Base-by-base conservation (phyloP, 495 filamentous ascomycete species). In the Lophium mytilinum region DNA sequence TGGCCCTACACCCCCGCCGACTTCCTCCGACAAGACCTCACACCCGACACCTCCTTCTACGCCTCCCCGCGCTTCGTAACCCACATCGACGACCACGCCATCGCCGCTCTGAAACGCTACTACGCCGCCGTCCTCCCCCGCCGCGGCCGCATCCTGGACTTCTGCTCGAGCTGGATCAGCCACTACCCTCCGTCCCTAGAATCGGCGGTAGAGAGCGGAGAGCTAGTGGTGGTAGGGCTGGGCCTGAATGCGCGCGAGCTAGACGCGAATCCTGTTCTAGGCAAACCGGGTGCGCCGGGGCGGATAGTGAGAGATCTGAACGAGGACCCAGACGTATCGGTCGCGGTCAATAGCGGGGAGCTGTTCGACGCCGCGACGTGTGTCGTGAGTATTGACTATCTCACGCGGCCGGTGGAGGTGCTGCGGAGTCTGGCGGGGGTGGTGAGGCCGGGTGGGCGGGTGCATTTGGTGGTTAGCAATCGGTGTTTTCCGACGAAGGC, bases 221-320 rank as follows among this genome's bases (percentile, higher is more conserved):
- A 77, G 48, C 71, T 84, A 40, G 73, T 80, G 57, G 74, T 76
- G 50, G 71, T 80, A 12, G 71, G 68, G 15, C 69, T 72, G 46
- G 73, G 65, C 1, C 72, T 78, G 69, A 75, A 74, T 41, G 36
- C 47, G n/a, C 21, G 51, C 1, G 75, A 77, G 51, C 55, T 78
- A 9, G 53, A 60, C 15, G 63, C 61, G 12, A 78, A 78, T 51
- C 56, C 67, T 0, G 56, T 74, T 1, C 50, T 78, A 4, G 60
- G 37, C 37, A 60, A 55, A 2, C 2, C 2, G 3, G 24, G 24
- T 30, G 24, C 3, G 24, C 24, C 24, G 24, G 21, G 36, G 4
- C 52, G 59, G 7, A 34, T 68, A 10, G 37, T 75, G 12, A 58
- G 64, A 48, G 71, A 78, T 50, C 55, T 77, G 15, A 77, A 77